Evolutionary conservation across 2,329 filamentous ascomycete species (phyloP).

Genomic region (Zalaria obscura): DNA sequence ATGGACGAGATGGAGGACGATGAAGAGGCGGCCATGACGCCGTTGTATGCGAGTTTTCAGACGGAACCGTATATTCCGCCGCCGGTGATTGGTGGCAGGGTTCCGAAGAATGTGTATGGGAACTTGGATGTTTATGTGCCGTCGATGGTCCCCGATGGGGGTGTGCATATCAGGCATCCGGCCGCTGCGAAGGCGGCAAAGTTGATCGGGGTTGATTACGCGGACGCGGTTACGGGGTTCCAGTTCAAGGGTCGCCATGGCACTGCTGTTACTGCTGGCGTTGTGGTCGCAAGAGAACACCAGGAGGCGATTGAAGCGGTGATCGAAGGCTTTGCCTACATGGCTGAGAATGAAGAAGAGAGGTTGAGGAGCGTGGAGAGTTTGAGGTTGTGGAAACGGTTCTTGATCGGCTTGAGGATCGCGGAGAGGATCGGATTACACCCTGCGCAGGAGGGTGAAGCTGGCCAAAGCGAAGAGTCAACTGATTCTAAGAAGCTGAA

Average conservation of each 20-base stretch:
- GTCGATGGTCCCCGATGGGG: constrained; percentile 48
- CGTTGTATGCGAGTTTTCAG: constrained; percentile 46
- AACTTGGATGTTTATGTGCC: constrained; percentile 51
- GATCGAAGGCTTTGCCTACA: constrained; percentile 51
- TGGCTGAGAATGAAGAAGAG: constrained; percentile 48
- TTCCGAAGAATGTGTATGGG: constrained; percentile 49
- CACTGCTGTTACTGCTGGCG: constrained; percentile 67
- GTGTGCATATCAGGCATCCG: constrained; percentile 39
- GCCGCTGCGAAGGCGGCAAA: constrained; percentile 58
- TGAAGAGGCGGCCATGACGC: constrained; percentile 37
- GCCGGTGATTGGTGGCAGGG: constrained; percentile 56
- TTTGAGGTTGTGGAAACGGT: constrained; percentile 44
- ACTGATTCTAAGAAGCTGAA: constrained; percentile 3
- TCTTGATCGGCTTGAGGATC: constrained; percentile 51
- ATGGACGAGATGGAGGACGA: constrained; percentile 23
- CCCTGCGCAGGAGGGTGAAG: constrained; percentile 6
- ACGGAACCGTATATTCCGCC: constrained; percentile 62
- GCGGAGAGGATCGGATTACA: constrained; percentile 52
- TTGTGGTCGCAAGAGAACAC: constrained; percentile 60
- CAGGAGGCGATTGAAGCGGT: constrained; percentile 58
- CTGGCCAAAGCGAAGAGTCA: background rate
- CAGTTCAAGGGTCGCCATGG: constrained; percentile 74
- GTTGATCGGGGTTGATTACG: constrained; percentile 68
- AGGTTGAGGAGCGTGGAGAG: constrained; percentile 36
- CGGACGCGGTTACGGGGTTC: constrained; percentile 82